phyloP scores from a whole-genome alignment of 202 grass and related monocot species.

The Panicum virgatum region DNA sequence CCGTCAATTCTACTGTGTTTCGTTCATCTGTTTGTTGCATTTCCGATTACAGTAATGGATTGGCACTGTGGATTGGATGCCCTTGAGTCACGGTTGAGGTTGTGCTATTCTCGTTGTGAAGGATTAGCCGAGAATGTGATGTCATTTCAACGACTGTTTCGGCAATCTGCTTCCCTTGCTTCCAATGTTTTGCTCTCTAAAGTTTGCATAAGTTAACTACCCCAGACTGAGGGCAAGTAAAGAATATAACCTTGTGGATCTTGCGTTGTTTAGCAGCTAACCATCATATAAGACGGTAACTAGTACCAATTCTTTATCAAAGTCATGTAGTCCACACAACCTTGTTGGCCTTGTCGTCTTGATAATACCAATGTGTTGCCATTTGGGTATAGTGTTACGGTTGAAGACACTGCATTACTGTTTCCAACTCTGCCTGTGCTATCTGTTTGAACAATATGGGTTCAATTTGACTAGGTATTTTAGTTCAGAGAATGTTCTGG shows the following conservation, averaged over 20 bases:
- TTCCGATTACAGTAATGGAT: neutral
- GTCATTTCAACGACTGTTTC: neutral
- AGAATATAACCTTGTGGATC: neutral
- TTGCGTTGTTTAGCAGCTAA: neutral
- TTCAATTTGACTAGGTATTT: neutral
- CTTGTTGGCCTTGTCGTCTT: neutral
- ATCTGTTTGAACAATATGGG: neutral
- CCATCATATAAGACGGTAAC: neutral
- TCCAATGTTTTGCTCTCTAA: neutral
- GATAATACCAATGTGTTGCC: neutral
- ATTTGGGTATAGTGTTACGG: neutral
- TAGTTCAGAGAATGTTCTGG: neutral
- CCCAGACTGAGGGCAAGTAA: constrained; percentile 1
- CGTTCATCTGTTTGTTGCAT: neutral
- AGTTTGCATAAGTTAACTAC: neutral
- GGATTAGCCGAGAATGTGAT: neutral
- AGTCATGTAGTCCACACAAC: neutral
- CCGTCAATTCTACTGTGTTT: neutral
- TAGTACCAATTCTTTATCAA: neutral
- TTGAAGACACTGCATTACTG: neutral
- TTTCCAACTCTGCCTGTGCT: neutral
- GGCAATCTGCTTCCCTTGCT: neutral
- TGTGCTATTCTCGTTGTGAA: too few species aligned
- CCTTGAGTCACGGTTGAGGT: neutral
- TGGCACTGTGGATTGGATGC: neutral